These are phyloP conservation scores for Barnettozyma siamensis DNA, from an alignment of 805 yeast genomes.

Conservation along the genomic window DNA sequence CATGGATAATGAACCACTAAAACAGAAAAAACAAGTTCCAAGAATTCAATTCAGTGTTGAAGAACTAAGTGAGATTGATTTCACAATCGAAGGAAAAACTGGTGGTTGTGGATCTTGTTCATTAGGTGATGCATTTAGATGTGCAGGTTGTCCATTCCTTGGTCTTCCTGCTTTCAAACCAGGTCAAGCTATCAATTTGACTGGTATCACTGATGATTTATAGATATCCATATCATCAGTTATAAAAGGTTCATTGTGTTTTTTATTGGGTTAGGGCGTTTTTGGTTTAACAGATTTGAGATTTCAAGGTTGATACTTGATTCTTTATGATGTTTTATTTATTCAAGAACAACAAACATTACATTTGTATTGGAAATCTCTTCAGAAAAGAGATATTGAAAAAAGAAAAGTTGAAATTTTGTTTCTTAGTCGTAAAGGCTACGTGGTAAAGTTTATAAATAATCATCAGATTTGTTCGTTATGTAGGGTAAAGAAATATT, in stretches of 20 bases:
- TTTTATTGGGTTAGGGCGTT: neutral
- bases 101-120: slow-evolving; percentile 98
- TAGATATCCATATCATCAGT: slow-evolving; percentile 20
- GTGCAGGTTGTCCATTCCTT: slow-evolving; percentile 96
- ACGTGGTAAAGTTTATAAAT: neutral
- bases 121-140: slow-evolving; percentile 95
- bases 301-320: no score
- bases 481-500: no score
- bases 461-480: neutral
- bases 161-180: slow-evolving; percentile 99
- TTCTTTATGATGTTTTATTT: no score
- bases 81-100: slow-evolving; percentile 93
- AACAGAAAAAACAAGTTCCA: slow-evolving; percentile 33
- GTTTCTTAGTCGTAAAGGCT: no score
- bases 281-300: neutral
- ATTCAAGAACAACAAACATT: no score
- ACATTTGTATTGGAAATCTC: no score
- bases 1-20: slow-evolving; percentile 34
- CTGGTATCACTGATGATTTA: slow-evolving; percentile 71
- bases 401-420: neutral
- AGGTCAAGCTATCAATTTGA: slow-evolving; percentile 81
- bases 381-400: no score
- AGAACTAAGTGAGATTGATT: slow-evolving; percentile 87
- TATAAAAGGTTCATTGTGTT: neutral
- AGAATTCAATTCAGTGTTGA: slow-evolving; percentile 47